Percentiles rank a stretch among this genome's conserved stretches.
Conservation (phyloP, 83 land plant genomes). For the Larix sibirica region DNA sequence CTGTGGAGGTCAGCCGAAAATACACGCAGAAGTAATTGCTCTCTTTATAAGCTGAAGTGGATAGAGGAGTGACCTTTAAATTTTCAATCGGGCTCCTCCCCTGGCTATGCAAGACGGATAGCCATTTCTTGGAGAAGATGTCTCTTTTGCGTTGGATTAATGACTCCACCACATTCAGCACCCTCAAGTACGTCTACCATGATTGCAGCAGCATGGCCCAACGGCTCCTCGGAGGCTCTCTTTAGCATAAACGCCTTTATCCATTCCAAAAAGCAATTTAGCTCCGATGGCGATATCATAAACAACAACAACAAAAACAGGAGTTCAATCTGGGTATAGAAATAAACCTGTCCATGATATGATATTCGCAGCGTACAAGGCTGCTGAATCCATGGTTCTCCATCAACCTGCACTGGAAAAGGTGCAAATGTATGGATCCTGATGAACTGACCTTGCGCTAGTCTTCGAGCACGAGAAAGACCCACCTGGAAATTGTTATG, state of each 20-base stretch:
- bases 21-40: too few species aligned
- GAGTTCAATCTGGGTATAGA: neutral
- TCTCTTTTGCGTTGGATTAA: conserved; percentile 63
- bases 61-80: too few species aligned
- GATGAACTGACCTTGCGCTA: conserved; percentile 70
- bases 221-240: conserved; percentile 57
- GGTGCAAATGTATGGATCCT: conserved; percentile 44
- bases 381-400: conserved; percentile 85
- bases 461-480: conserved; percentile 76
- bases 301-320: neutral
- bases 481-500: conserved; percentile 57
- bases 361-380: conserved; percentile 64
- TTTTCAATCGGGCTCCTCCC: neutral
- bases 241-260: conserved; percentile 65
- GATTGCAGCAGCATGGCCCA: conserved; percentile 79
- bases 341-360: conserved; percentile 76
- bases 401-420: conserved; percentile 87
- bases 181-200: conserved; percentile 77
- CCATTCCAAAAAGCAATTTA: conserved; percentile 4
- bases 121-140: conserved; percentile 75
- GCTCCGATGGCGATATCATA: neutral
- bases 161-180: conserved; percentile 72
- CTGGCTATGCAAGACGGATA: conserved; percentile 20
- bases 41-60: too few species aligned
- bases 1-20: too few species aligned